Conservation (phyloP, 2,329 filamentous ascomycete species). For the Colletotrichum liriopes region DNA sequence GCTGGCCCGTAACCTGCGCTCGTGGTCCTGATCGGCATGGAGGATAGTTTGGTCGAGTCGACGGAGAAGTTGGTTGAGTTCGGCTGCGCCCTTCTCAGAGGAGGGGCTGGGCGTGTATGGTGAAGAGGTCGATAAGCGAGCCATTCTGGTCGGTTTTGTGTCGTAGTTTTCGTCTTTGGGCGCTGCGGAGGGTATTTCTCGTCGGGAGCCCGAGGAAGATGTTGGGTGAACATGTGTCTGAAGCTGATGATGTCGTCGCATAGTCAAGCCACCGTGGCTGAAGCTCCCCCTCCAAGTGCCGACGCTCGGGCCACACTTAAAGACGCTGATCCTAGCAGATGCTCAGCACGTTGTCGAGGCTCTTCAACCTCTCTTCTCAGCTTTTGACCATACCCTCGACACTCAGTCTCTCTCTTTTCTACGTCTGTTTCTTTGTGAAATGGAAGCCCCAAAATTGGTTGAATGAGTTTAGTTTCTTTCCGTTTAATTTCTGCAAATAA, state of each 20-base stretch:
- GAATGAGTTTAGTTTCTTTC: background rate
- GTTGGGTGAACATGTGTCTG: conserved; percentile 33
- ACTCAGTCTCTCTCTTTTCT: background rate
- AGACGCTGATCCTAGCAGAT: conserved; percentile 1
- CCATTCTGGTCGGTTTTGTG: conserved; percentile 14
- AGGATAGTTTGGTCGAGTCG: conserved; percentile 78
- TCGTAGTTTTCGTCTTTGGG: background rate
- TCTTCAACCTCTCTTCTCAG: background rate
- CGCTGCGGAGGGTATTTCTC: background rate
- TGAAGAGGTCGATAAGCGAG: conserved; percentile 33
- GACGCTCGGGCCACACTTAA: conserved; percentile 30
- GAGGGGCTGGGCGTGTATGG: conserved; percentile 34
- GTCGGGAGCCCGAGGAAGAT: background rate
- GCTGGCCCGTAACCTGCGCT: conserved; percentile 71
- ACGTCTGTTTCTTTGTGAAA: background rate
- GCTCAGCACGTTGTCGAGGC: background rate
- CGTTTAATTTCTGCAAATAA: background rate
- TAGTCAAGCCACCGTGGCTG: conserved; percentile 45
- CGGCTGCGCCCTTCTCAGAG: conserved; percentile 53
- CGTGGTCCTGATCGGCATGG: conserved; percentile 72
- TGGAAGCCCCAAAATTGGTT: rapidly evolving
- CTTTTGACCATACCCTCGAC: background rate
- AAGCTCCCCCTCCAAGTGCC: conserved; percentile 35
- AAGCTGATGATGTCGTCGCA: conserved; percentile 41
- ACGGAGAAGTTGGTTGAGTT: conserved; percentile 76